A percentile compares a stretch with the other conserved stretches of the same genome.
phyloP scores from a whole-genome alignment of 2,329 filamentous ascomycete genomes.

The Ceratocystis lukuohia region DNA sequence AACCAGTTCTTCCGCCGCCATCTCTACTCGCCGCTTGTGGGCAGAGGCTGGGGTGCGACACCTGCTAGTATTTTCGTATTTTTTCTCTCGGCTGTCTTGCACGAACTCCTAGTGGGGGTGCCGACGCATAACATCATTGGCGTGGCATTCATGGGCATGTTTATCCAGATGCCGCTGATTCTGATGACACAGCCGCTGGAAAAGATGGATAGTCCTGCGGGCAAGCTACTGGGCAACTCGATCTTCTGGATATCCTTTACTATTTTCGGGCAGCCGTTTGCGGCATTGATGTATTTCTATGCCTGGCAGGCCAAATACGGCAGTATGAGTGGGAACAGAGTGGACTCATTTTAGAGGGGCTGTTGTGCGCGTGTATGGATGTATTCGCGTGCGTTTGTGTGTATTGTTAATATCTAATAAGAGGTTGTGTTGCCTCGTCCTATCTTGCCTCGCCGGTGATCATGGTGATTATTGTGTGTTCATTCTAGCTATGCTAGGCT shows the following conservation, averaged over 20 bases:
- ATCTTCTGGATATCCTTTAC: constrained; percentile 98
- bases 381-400: not conserved
- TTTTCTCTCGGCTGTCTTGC: constrained; percentile 71
- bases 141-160: constrained; percentile 88
- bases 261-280: constrained; percentile 85
- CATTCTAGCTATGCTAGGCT: too few species aligned
- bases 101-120: constrained; percentile 84
- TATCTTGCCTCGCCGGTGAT: too few species aligned
- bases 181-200: constrained; percentile 64
- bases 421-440: not conserved
- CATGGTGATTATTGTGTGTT: too few species aligned
- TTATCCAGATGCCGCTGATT: constrained; percentile 83
- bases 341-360: constrained; percentile 18
- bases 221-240: constrained; percentile 73
- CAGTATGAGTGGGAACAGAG: constrained; percentile 46
- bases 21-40: constrained; percentile 77
- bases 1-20: constrained; percentile 95
- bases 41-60: constrained; percentile 61
- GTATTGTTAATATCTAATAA: not conserved
- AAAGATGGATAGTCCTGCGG: constrained; percentile 60
- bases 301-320: constrained; percentile 98
- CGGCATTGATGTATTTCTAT: constrained; percentile 88
- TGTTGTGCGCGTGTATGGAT: not conserved
- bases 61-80: constrained; percentile 73
- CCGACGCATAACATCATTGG: constrained; percentile 91